Base-by-base conservation (phyloP, 805 yeast species). In the Yarrowia osloensis region DNA sequence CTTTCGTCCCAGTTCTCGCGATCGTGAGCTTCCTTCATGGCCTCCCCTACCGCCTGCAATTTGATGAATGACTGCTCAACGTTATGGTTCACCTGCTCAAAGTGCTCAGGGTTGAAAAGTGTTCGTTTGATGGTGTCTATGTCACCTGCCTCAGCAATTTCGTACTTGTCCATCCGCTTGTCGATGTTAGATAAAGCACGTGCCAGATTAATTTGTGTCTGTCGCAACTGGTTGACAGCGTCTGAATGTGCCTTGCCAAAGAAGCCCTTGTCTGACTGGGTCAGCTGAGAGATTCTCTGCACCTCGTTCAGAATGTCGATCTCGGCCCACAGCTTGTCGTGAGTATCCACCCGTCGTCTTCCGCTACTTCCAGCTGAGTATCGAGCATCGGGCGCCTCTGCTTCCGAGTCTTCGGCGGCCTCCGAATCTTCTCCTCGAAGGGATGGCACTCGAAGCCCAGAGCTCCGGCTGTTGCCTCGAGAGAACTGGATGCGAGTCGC, bases 301-400 rank as follows among this genome's bases (percentile, higher is more conserved):
- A 91, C 95, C 70, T 90, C 96, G 70, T 91, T 93, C 69, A 94
- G 80, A 0, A 90, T 88, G 72, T 90, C 97, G 61, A 92, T 87
- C 71, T 91, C 96, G 7, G 94, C 87, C 96, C 97, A 93, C 54
- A 90, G 80, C 72, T 84, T 82, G 76, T 90, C 97, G 77, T 87
- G 92, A 69, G 84, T 79, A 66, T 89, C 87, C 22, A 85, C 87
- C 57, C 54, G 66, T 22, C 54, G 63, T 28, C 63, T n/a, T 13
- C 63, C 63, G 6, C 63, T 28, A 21, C 63, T 40, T n/a, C 63
- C 63, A 9, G 63, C 37, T 4, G 47, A 39, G 8, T 57, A 57
- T 28, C 19, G n/a, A n/a, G 63, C 49, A 15, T 28, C 49, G 3
- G 63, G 28, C 2, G 63, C 26, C 63, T 57, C 49, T 28, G 19